These are phyloP conservation scores for Barbarea vulgaris DNA, from an alignment of 345 rosid species.

Conservation along the genomic window DNA sequence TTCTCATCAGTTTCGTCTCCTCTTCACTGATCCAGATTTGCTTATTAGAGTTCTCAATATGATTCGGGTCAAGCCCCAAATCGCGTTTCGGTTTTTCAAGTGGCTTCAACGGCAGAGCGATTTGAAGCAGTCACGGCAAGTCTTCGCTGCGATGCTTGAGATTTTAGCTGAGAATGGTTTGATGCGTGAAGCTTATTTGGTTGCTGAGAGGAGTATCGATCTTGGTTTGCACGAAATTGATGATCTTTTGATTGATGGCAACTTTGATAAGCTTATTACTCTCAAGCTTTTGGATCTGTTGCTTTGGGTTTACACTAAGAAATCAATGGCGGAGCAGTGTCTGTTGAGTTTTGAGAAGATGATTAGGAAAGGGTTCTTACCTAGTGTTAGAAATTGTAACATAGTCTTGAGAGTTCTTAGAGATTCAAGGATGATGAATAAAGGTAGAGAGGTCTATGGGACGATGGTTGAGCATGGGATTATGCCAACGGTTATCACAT, in stretches of 20 bases:
- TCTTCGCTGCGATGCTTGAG: constrained; percentile 54
- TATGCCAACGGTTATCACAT: constrained; percentile 54
- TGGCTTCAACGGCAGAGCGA: constrained; percentile 61
- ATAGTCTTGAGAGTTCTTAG: constrained; percentile 63
- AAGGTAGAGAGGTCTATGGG: constrained; percentile 47
- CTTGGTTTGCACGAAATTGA: constrained; percentile 51
- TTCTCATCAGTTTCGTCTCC: constrained; percentile 46
- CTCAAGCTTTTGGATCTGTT: constrained; percentile 57
- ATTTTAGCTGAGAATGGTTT: constrained; percentile 54
- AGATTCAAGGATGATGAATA: constrained; percentile 41
- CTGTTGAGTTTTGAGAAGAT: constrained; percentile 58
- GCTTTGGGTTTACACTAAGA: constrained; percentile 55
- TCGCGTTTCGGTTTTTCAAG: constrained; percentile 57
- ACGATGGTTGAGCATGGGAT: constrained; percentile 59
- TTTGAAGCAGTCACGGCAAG: constrained; percentile 47
- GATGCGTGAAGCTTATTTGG: constrained; percentile 56
- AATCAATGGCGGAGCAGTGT: constrained; percentile 56
- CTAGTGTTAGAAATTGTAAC: constrained; percentile 67
- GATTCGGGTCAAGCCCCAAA: constrained; percentile 54
- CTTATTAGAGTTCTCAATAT: constrained; percentile 51
- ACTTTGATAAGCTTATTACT: constrained; percentile 35
- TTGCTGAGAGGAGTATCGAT: constrained; percentile 52
- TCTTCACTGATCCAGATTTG: constrained; percentile 53
- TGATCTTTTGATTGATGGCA: constrained; percentile 54
- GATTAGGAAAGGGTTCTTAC: constrained; percentile 55